phyloP scores from a whole-genome alignment of 1,284 basidiomycete genomes.

The Cystobasidium sp. region DNA sequence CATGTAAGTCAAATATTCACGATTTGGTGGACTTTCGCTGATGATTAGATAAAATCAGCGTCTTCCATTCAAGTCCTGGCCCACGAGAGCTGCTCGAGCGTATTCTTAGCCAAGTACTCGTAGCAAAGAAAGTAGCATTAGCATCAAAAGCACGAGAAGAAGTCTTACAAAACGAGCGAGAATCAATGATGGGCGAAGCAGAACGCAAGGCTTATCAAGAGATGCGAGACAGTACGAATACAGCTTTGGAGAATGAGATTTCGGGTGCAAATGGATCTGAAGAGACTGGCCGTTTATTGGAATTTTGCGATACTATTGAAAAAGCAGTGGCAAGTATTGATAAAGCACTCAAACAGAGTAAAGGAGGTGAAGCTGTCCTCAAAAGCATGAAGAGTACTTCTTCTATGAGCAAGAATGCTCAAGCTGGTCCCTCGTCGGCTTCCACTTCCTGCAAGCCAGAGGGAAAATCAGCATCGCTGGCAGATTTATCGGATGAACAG shows the following conservation, averaged over 20 bases:
- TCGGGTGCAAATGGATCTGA: conserved; percentile 67
- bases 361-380: conserved; percentile 64
- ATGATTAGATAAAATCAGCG: conserved; percentile 57
- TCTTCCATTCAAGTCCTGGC: conserved; percentile 84
- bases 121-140: conserved; percentile 80
- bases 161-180: conserved; percentile 13
- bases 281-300: conserved; percentile 60
- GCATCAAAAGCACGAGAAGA: conserved; percentile 63
- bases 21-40: background rate
- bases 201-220: background rate
- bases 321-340: conserved; percentile 79
- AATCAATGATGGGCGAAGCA: conserved; percentile 18
- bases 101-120: conserved; percentile 83
- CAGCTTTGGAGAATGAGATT: conserved; percentile 72
- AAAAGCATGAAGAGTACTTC: conserved; percentile 13
- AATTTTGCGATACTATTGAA: conserved; percentile 77
- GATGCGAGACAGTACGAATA: conserved; percentile 53
- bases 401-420: background rate
- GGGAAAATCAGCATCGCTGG: background rate
- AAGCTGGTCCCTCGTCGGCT: background rate
- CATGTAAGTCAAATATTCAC: conserved; percentile 17
- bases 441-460: background rate
- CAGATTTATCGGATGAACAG: conserved; percentile 30
- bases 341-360: conserved; percentile 77
- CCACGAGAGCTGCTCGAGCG: conserved; percentile 86